A percentile compares a stretch with the other conserved stretches of the same genome.
These are phyloP conservation scores for Candida berthetii DNA, from an alignment of 805 yeast species.

Conservation along the genomic window DNA sequence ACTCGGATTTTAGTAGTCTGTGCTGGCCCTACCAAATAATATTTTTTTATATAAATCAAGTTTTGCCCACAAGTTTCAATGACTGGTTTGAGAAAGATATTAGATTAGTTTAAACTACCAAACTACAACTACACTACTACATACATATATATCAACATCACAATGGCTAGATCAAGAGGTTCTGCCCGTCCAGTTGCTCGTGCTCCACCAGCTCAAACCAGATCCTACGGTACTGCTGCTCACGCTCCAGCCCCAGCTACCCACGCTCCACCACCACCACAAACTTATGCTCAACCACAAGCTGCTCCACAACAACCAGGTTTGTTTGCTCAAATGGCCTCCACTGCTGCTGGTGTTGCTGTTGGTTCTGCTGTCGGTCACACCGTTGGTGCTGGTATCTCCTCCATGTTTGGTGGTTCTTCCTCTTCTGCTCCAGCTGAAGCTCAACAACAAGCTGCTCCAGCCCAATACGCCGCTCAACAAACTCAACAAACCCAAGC, in stretches of 20 bases:
- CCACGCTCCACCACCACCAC: slow-evolving; percentile 34
- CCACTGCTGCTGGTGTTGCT: slow-evolving; percentile 99
- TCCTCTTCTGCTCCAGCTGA: slow-evolving; percentile 43
- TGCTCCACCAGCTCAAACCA: slow-evolving; percentile 44
- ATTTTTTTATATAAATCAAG: no score
- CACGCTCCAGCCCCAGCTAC: slow-evolving; percentile 35
- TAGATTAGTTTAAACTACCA: not conserved
- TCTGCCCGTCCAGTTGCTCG: slow-evolving; percentile 40
- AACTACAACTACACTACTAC: not conserved
- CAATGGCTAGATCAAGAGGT: slow-evolving; percentile 42
- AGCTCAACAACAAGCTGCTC: slow-evolving; percentile 26
- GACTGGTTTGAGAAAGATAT: not conserved
- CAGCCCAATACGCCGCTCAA: slow-evolving; percentile 21
- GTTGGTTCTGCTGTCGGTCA: slow-evolving; percentile 98
- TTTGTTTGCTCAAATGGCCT: slow-evolving; percentile 93
- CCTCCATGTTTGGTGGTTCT: slow-evolving; percentile 83
- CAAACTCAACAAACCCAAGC: slow-evolving; percentile 34
- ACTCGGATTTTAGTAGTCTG: no score
- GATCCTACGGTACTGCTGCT: slow-evolving; percentile 78
- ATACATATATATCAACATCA: not conserved
- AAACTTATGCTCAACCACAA: slow-evolving; percentile 44
- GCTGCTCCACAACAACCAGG: slow-evolving; percentile 63
- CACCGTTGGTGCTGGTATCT: slow-evolving; percentile 91
- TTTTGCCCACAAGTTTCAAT: no score
- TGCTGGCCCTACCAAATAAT: no score